phyloP scores from a whole-genome alignment of 352 stramenopile genomes.

The Elongisporangium anandrum region DNA sequence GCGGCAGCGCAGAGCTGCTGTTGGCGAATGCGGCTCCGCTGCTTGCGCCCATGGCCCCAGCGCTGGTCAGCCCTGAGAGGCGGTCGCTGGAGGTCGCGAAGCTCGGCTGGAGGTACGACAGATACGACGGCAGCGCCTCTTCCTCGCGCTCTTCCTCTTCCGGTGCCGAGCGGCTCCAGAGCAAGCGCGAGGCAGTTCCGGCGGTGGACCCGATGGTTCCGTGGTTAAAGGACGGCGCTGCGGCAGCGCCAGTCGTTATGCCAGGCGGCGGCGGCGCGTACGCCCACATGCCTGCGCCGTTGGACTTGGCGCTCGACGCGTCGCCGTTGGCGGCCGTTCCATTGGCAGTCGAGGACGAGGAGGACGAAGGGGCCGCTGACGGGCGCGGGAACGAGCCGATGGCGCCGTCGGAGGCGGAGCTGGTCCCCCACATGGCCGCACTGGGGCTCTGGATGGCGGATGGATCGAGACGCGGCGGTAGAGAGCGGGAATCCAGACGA shows the following conservation, averaged over 20 bases:
- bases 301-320: background rate
- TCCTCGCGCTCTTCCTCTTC: constrained; percentile 71
- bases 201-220: constrained; percentile 35
- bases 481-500: background rate
- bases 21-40: background rate
- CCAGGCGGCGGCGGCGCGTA: background rate
- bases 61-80: constrained; percentile 1
- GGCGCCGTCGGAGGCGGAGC: background rate
- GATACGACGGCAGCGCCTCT: constrained; percentile 63
- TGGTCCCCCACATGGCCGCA: background rate
- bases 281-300: background rate
- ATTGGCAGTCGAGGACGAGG: background rate
- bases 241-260: background rate
- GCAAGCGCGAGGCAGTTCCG: constrained; percentile 21
- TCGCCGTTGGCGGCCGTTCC: background rate
- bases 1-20: background rate
- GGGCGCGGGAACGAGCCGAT: background rate
- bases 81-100: constrained; percentile 20
- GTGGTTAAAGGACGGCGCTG: constrained; percentile 9
- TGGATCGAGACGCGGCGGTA: background rate
- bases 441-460: background rate
- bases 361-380: background rate
- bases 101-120: constrained; percentile 58
- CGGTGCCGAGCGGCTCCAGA: constrained; percentile 62
- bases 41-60: background rate